Evolutionary conservation across 495 filamentous ascomycete species (phyloP), one percentile per base, ranked within the genome.

Genomic region (Saxispiralis lemnorum): DNA sequence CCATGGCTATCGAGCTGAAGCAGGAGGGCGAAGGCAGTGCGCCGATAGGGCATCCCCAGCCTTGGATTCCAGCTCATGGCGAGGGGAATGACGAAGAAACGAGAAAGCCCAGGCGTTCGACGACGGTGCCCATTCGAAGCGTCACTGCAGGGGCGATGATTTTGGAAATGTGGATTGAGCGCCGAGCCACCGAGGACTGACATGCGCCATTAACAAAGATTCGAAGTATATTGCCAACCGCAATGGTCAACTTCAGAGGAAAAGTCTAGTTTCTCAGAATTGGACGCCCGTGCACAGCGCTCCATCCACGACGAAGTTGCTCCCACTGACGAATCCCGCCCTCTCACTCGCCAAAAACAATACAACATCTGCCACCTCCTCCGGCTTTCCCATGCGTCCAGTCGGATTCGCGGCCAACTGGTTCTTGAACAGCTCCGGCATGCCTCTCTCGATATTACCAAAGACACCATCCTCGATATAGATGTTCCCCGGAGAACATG

Each of bases 1-100:
- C 83, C 12, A 66, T 96, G 19, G 83, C 79, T 28, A 76, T 94
- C 20, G 89, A 96, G 62, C 64, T 94, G 47, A 71, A 75, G 31
- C 77, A 83, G 39, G 75, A 82, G 38, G 24, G 4, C 5, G 24
- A 9, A 28, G 71, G 72, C 2, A 66, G 76, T 32, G 72, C 79
- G 16, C 89, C 86, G n/a, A 75, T 85, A 49, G 76, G 76, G 61
- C 71, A 78, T 56, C 75, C 75, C 4, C 76, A 79, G 60, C 66
- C 72, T 5, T 82, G 76, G 76, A 70, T 82, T 19, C 75, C 78
- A 5, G 68, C 70, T 1, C 59, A 73, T 51, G 63, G 71, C 16
- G 20, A 59, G 20, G 13, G 44, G 54, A 17, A 62, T 34, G 37
- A 53, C 42, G 30, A 38, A 15, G 21, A 41, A 12, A 20, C 15